Conservation (phyloP, 1,284 basidiomycete genomes). For the Phellinidium pouzarii region DNA sequence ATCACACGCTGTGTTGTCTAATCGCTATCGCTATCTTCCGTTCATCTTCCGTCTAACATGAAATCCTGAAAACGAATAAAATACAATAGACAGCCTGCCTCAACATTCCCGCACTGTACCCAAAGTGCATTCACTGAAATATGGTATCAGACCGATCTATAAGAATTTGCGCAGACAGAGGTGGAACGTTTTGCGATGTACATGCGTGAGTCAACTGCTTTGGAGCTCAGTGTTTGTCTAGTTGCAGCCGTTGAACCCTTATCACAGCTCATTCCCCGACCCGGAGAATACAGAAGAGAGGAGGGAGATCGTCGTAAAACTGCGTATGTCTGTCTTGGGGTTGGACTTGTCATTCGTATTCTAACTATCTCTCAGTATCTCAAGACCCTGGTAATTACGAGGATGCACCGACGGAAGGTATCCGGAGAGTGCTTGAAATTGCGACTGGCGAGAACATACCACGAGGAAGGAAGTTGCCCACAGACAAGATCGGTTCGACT, state of each 20-base stretch:
- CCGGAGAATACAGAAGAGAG: conserved; percentile 49
- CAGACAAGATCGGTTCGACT: conserved; percentile 73
- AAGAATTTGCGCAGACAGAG: conserved; percentile 51
- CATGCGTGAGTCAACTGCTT: conserved; percentile 48
- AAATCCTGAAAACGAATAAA: neutral
- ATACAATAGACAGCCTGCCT: neutral
- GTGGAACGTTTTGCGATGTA: conserved; percentile 79
- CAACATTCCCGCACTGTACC: neutral
- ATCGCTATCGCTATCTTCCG: neutral
- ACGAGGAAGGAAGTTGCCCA: conserved; percentile 62
- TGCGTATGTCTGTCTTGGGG: conserved; percentile 43
- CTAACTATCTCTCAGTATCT: conserved; percentile 48
- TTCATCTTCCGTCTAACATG: conserved; percentile 4
- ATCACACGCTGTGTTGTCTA: neutral
- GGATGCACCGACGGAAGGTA: conserved; percentile 94
- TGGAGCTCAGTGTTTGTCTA: neutral
- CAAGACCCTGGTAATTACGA: conserved; percentile 82
- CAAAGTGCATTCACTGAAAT: neutral
- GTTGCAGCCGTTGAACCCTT: neutral
- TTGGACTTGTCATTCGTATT: neutral
- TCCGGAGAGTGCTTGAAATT: conserved; percentile 82
- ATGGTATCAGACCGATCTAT: conserved; percentile 50
- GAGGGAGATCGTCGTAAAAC: conserved; percentile 76
- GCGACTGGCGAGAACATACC: conserved; percentile 64
- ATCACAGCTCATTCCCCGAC: conserved; percentile 63